phyloP scores from a whole-genome alignment of 2,329 filamentous ascomycete species.

The Talaromyces islandicus region DNA sequence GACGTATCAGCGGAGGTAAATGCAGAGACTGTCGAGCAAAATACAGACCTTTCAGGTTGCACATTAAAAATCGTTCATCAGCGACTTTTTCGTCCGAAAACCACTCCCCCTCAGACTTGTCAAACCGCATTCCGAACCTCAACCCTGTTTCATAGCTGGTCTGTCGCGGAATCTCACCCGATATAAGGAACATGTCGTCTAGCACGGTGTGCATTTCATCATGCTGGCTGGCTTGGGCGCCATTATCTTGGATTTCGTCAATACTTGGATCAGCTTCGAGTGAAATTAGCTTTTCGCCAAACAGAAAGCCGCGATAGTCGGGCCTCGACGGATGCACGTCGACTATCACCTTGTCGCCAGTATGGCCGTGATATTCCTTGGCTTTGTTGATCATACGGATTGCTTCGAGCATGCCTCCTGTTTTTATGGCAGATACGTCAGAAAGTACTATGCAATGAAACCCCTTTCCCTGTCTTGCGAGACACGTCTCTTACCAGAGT shows the following conservation, averaged over 20 bases:
- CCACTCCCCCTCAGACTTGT: constrained; percentile 37
- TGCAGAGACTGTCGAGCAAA: not conserved
- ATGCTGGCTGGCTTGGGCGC: constrained; percentile 35
- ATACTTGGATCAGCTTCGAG: constrained; percentile 50
- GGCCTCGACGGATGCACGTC: constrained; percentile 51
- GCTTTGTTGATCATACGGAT: constrained; percentile 43
- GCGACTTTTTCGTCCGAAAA: constrained; percentile 44
- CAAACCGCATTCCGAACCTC: constrained; percentile 40
- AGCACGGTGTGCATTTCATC: constrained; percentile 41
- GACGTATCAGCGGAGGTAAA: not conserved
- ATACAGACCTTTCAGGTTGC: constrained; percentile 44
- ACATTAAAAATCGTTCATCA: constrained; percentile 51
- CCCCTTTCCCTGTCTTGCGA: not conserved
- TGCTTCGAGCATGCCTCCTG: constrained; percentile 46
- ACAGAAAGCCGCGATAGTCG: constrained; percentile 44
- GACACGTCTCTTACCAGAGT: constrained; percentile 37
- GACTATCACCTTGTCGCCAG: constrained; percentile 28
- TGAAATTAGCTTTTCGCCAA: constrained; percentile 39
- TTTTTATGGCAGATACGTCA: not conserved
- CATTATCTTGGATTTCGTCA: constrained; percentile 40
- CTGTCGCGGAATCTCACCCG: constrained; percentile 46
- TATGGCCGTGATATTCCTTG: constrained; percentile 20
- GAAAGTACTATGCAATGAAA: not conserved
- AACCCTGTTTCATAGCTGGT: constrained; percentile 47
- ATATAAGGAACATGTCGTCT: constrained; percentile 48